These are phyloP conservation scores for Scutellaria barbata DNA, from an alignment of 257 asterid species.

Conservation along the genomic window DNA sequence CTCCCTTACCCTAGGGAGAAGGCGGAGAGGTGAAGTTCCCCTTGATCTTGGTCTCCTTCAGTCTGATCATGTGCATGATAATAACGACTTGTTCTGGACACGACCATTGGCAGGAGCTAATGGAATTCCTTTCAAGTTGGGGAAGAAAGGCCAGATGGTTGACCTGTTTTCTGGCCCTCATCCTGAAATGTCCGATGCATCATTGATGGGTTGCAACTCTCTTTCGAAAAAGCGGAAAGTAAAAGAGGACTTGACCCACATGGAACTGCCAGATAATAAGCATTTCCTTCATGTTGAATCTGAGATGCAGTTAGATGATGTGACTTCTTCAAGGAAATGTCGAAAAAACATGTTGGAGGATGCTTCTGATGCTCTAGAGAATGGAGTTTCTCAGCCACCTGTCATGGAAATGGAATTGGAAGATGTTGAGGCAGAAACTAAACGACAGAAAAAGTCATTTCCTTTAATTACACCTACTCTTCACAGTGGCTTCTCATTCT, in stretches of 20 bases:
- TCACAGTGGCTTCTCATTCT: conserved; percentile 88
- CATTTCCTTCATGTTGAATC: conserved; percentile 51
- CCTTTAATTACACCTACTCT: conserved; percentile 84
- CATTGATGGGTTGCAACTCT: conserved; percentile 71
- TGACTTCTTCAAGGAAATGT: conserved; percentile 58
- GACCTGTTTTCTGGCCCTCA: conserved; percentile 52
- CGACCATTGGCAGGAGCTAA: conserved; percentile 53
- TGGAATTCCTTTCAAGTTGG: conserved; percentile 61
- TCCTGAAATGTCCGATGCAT: conserved; percentile 60
- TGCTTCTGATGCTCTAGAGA: conserved; percentile 47
- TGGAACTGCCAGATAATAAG: conserved; percentile 53
- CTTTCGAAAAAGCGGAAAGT: conserved; percentile 71
- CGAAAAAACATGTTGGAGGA: conserved; percentile 69
- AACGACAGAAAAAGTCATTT: conserved; percentile 76
- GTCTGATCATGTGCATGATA: conserved; percentile 52
- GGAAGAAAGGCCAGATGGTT: conserved; percentile 66
- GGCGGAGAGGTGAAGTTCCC: conserved; percentile 57
- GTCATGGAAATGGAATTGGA: conserved; percentile 55
- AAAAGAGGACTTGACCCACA: conserved; percentile 55
- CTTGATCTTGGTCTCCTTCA: conserved; percentile 56
- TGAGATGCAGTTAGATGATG: conserved; percentile 56
- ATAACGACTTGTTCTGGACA: conserved; percentile 59
- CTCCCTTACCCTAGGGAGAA: conserved; percentile 46
- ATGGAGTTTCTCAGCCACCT: conserved; percentile 62
- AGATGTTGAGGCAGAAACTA: conserved; percentile 63